Percentiles rank a stretch among this genome's conserved stretches.
These are phyloP conservation scores for Moniliophthora roreri DNA, from an alignment of 1,284 basidiomycete species.

Conservation along the genomic window DNA sequence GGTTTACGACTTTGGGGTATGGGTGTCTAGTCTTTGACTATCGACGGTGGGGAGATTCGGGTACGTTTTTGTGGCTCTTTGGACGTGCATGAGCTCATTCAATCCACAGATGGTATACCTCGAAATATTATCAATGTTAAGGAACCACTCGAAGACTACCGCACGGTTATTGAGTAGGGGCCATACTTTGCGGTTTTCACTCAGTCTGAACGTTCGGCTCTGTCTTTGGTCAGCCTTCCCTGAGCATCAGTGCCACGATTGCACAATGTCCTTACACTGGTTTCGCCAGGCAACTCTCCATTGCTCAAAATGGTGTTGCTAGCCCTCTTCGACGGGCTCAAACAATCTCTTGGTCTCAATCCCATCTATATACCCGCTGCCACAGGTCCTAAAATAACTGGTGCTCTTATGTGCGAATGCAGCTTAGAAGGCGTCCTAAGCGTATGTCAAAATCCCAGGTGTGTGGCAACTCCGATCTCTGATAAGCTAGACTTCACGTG, in stretches of 20 bases:
- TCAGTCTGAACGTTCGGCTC: slow-evolving; percentile 25
- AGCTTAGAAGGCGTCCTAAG: too few species aligned
- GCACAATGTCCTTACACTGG: slow-evolving; percentile 37
- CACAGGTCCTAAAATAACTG: slow-evolving; percentile 23
- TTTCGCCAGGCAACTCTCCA: slow-evolving; percentile 12
- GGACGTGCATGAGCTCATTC: background rate
- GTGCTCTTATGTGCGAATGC: slow-evolving; percentile 15
- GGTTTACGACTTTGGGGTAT: slow-evolving; percentile 31
- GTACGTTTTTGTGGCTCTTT: slow-evolving; percentile 18
- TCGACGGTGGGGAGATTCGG: slow-evolving; percentile 37
- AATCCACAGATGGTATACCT: slow-evolving; percentile 30
- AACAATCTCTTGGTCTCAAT: slow-evolving; percentile 29
- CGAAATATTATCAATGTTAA: slow-evolving; percentile 28
- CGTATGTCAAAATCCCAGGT: background rate
- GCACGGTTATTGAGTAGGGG: slow-evolving; percentile 34
- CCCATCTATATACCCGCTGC: slow-evolving; percentile 35
- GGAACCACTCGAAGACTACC: slow-evolving; percentile 41
- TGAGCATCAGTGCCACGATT: slow-evolving; percentile 26
- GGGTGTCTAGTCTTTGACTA: slow-evolving; percentile 39
- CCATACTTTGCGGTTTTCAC: slow-evolving; percentile 37
- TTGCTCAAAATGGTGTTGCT: slow-evolving; percentile 23
- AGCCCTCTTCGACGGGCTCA: slow-evolving; percentile 28
- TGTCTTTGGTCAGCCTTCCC: background rate
- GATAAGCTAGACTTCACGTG: background rate
- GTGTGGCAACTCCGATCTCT: background rate